phyloP scores from a whole-genome alignment of 2,329 filamentous ascomycete species.

The Amauroascus niger region DNA sequence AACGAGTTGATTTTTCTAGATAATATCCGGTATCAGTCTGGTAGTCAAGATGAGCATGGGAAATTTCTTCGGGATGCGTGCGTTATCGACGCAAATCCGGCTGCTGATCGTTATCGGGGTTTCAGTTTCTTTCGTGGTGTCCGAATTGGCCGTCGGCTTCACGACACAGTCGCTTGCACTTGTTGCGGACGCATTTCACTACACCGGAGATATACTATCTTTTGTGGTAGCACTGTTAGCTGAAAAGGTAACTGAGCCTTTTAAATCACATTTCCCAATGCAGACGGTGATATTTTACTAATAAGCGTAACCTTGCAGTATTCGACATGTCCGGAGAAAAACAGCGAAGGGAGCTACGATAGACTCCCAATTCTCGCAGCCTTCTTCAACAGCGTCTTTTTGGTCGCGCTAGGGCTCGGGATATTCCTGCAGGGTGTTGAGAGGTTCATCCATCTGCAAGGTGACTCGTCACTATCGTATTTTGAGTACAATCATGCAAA shows the following conservation, averaged over 20 bases:
- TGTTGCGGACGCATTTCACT: constrained; percentile 69
- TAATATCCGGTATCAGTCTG: neutral
- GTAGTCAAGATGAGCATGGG: neutral
- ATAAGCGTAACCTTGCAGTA: neutral
- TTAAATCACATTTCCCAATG: neutral
- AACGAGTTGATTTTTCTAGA: too few species aligned
- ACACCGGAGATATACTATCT: constrained; percentile 42
- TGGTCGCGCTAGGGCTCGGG: constrained; percentile 61
- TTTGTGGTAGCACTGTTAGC: constrained; percentile 15
- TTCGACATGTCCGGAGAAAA: constrained; percentile 3
- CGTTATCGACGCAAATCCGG: constrained; percentile 11
- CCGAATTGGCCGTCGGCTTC: constrained; percentile 47
- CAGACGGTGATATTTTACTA: too few species aligned
- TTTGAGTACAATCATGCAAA: too few species aligned
- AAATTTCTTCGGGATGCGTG: neutral
- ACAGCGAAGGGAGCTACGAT: constrained; percentile 3
- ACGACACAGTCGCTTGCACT: constrained; percentile 62
- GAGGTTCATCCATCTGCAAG: constrained; percentile 51
- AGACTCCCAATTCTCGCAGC: constrained; percentile 14
- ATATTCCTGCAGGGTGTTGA: constrained; percentile 66
- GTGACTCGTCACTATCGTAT: constrained; percentile 28
- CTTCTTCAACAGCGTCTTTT: constrained; percentile 71
- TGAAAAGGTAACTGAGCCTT: constrained; percentile 10
- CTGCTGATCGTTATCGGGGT: constrained; percentile 16
- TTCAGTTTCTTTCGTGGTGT: constrained; percentile 12